Conservation (phyloP, 371 early-diverging fungal genomes). For the Syncephalastrum monosporum region DNA sequence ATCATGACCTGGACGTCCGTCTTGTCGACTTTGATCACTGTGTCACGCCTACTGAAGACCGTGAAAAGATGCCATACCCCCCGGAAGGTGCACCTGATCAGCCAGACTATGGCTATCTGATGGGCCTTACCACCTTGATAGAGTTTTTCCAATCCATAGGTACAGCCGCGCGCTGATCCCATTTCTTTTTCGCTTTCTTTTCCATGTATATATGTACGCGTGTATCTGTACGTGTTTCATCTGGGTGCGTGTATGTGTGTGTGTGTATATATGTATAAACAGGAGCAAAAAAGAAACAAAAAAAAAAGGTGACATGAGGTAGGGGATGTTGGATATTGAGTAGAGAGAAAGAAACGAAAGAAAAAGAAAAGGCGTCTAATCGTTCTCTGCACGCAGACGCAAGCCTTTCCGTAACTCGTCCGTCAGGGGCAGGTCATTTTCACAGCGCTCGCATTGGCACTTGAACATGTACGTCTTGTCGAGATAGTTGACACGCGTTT, state of each 20-base stretch:
- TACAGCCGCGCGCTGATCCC: conserved; percentile 19
- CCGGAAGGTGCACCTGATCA: conserved; percentile 57
- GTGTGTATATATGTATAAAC: no score
- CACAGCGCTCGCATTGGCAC: conserved; percentile 62
- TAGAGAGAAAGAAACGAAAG: no score
- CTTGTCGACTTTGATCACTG: conserved; percentile 94
- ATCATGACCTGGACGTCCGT: conserved; percentile 58
- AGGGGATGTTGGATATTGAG: not conserved
- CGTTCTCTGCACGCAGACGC: conserved; percentile 37
- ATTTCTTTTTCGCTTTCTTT: not conserved
- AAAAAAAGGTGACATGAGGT: no score
- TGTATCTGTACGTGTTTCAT: no score
- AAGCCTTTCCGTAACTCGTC: conserved; percentile 47
- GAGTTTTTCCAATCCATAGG: conserved; percentile 43
- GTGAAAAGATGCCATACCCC: conserved; percentile 46
- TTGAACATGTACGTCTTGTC: conserved; percentile 59
- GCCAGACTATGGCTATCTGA: conserved; percentile 70
- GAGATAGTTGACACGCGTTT: conserved; percentile 56
- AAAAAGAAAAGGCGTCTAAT: not conserved
- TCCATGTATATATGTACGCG: not conserved
- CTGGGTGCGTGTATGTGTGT: no score
- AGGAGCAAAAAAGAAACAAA: no score
- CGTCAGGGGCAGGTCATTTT: conserved; percentile 46
- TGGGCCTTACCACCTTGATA: conserved; percentile 65
- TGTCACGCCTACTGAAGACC: conserved; percentile 23